Percentiles rank a stretch among this genome's conserved stretches.
Conservation (phyloP, 257 asterid genomes). For the Misopates orontium region DNA sequence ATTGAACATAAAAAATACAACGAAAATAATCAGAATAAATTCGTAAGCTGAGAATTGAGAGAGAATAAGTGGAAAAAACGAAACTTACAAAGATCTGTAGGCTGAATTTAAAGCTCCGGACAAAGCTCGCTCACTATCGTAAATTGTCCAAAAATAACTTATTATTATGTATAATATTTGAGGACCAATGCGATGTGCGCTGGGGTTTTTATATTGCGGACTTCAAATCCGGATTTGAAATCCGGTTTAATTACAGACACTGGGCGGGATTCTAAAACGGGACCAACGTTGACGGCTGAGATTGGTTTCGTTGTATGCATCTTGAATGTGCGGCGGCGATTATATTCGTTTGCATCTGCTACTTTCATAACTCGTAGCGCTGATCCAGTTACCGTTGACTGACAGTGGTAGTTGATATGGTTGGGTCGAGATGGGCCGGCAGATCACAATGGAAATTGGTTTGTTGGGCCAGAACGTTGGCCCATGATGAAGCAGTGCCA, state of each 20-base stretch:
- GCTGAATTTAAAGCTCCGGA: slow-evolving; percentile 31
- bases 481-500: too few relatives aligned
- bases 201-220: slow-evolving; percentile 54
- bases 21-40: slow-evolving; percentile 1
- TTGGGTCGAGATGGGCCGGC: background rate
- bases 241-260: background rate
- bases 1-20: background rate
- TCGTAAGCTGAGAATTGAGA: slow-evolving; percentile 5
- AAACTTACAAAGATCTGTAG: slow-evolving; percentile 39
- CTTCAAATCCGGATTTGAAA: slow-evolving; percentile 77
- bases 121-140: slow-evolving; percentile 27
- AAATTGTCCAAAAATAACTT: slow-evolving; percentile 3
- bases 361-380: background rate
- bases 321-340: background rate
- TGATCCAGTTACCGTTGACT: slow-evolving; percentile 4
- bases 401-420: background rate
- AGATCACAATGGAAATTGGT: background rate
- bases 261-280: background rate
- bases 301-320: background rate
- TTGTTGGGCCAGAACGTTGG: background rate
- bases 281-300: background rate
- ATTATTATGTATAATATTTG: slow-evolving; percentile 14
- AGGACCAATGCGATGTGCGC: slow-evolving; percentile 16
- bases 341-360: background rate
- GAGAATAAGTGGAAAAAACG: background rate